Percentiles rank a stretch among this genome's conserved stretches.
phyloP scores from a whole-genome alignment of 164 flowering plant genomes.

The Berberis vulgaris region DNA sequence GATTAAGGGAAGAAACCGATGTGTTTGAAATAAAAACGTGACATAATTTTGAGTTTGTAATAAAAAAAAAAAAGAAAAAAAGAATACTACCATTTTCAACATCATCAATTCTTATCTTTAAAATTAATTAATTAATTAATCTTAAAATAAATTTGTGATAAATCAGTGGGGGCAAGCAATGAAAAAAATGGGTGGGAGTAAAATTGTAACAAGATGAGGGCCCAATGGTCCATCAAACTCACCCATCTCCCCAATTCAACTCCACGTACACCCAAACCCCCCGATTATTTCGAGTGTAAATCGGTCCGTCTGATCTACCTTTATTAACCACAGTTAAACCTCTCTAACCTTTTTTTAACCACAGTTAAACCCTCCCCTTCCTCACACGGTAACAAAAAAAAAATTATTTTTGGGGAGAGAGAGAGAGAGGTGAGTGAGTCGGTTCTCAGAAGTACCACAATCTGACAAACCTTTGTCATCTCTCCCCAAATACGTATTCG shows the following conservation, averaged over 20 bases:
- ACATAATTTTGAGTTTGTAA: too few relatives aligned
- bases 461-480: conserved; percentile 19
- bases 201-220: too few relatives aligned
- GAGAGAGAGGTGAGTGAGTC: background rate
- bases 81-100: too few relatives aligned
- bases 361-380: background rate
- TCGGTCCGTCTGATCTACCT: background rate
- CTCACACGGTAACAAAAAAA: too few relatives aligned
- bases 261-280: background rate
- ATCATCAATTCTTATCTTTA: too few relatives aligned
- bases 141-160: too few relatives aligned
- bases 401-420: background rate
- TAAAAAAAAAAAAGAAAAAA: too few relatives aligned
- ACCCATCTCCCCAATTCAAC: background rate
- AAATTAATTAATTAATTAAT: too few relatives aligned
- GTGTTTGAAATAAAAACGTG: too few relatives aligned
- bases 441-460: background rate
- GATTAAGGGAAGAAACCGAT: too few relatives aligned
- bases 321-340: background rate
- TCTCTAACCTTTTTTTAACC: background rate
- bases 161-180: too few relatives aligned
- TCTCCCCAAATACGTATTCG: conserved; percentile 8
- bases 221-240: background rate
- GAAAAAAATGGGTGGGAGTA: too few relatives aligned
- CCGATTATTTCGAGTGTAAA: background rate